Evolutionary conservation across 331 rosid species (phyloP).

Genomic region (Pyracantha coccinea): DNA sequence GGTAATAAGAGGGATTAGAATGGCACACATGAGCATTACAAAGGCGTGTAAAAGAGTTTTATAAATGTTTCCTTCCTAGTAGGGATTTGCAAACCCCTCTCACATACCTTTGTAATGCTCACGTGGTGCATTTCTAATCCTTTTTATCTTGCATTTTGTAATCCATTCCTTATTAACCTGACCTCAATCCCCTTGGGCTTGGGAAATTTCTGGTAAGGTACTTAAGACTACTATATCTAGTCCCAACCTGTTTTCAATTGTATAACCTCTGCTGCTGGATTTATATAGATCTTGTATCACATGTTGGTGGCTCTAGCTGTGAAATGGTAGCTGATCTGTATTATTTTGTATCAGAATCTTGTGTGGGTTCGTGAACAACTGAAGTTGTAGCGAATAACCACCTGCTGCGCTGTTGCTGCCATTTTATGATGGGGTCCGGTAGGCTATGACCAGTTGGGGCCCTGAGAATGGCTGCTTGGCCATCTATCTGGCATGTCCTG

Average conservation of each 20-base stretch:
- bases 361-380: conserved; percentile 18
- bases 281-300: conserved; percentile 51
- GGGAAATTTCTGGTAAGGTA: neutral
- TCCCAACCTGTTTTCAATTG: conserved; percentile 11
- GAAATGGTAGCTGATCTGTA: conserved; percentile 46
- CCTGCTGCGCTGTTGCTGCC: conserved; percentile 38
- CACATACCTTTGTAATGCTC: too few species aligned
- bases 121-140: too few species aligned
- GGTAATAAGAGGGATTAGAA: too few species aligned
- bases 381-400: conserved; percentile 36
- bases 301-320: conserved; percentile 36
- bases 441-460: conserved; percentile 18
- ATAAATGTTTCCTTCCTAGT: too few species aligned
- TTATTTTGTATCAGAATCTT: conserved; percentile 26
- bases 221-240: conserved; percentile 16
- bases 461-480: too few species aligned
- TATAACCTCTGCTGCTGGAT: conserved; percentile 37
- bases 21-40: too few species aligned
- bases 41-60: too few species aligned
- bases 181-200: too few species aligned
- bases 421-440: conserved; percentile 27
- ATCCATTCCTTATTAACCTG: too few species aligned
- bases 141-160: too few species aligned
- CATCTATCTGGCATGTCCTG: too few species aligned
- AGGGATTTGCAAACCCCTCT: too few species aligned